Base-by-base conservation (phyloP, 2,329 filamentous ascomycete species). In the Epichloe coenophiala region DNA sequence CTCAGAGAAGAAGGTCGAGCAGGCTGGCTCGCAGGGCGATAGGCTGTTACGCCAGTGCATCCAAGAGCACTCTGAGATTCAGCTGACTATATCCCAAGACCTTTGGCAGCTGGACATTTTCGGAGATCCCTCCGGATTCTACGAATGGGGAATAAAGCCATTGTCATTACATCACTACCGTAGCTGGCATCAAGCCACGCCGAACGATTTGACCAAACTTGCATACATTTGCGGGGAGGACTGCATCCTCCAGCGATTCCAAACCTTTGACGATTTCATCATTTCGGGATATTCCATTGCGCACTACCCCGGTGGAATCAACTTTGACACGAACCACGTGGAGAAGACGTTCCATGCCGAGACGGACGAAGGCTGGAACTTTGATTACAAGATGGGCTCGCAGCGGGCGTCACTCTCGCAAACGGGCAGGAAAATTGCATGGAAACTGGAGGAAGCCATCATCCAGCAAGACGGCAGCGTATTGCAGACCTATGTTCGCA, bases 101-200 rank as follows among this genome's bases (percentile, higher is more conserved):
- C 68, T 83, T 11, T 80, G 75, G 65, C 79, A 82, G 61, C 70
- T 83, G 15, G 79, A 83, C 58, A 65, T 82, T 41, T 71, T 73
- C 52, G 74, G 72, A 43, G 77, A 83, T 59, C 74, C 77, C 5
- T 77, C 76, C 1, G 79, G 79, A 5, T 81, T 82, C 63, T 83
- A 81, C 61, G 79, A 83, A 64, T 72, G 74, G 23, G 77, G 77
- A 33, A 71, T 77, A 53, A 71, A 73, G 54, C 78, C 78, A 1
- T 67, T 82, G 19, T 79, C 76, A 11, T 69, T 83, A 19, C 79
- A 83, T 62, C 79, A 83, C 67, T 82, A 79, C 71, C 79, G 80
- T 59, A 71, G 73, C 51, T 80, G 76, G 76, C 75, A 78, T 61
- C 58, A 63, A n/a, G 73, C 72, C 31, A 66, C 68, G 49, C 76